Evolutionary conservation across 352 stramenopile genomes (phyloP), one percentile per base, ranked within the genome.

Genomic region (Globisporangium solare): DNA sequence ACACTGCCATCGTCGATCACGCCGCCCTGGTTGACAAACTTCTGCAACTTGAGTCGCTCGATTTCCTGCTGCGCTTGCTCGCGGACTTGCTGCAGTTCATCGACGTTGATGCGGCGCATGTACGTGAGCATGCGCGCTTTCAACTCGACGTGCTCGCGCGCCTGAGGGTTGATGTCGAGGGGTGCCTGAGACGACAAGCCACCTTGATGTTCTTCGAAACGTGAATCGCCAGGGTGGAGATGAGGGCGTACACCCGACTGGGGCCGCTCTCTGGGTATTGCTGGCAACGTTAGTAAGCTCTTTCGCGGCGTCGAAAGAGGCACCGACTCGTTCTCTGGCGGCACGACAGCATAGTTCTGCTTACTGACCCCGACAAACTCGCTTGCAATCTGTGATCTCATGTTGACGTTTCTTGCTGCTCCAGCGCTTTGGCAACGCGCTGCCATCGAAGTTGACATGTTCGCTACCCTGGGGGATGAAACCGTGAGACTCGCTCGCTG

Each of bases 91-190:
- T 87, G 63, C 10, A 89, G 58, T 31, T 76, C 61, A 14, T 87
- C 67, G 21, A 91, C 78, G 40, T 89, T 58, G 21, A 91, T 69
- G 17, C 70, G 77, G 31, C 89, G 77, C 41, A 71, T 82, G 48
- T 87, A 71, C 18, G 79, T 74, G 3, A 92, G 63, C 48, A 92
- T 66, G 52, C 82, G 89, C 3, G 79, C 73, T 17, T 86, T 86
- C 27, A 89, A 66, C 35, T 92, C 82, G 3, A 89, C 27, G 54
- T 87, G 79, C 48, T 87, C 82, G 31, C 82, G 49, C 17, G 77
- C 51, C 4, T 42, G 27, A 5, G 55, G n/a, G 42, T 84, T 63
- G 3, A 81, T 41, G 4, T 65, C 54, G 7, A 73, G 61, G 11
- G 42, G 50, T 39, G 50, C 47, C 17, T 20, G 0, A 5, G 18